These are phyloP conservation scores for Clarireedia hainanense DNA, from an alignment of 2,329 filamentous ascomycete species.

Conservation along the genomic window DNA sequence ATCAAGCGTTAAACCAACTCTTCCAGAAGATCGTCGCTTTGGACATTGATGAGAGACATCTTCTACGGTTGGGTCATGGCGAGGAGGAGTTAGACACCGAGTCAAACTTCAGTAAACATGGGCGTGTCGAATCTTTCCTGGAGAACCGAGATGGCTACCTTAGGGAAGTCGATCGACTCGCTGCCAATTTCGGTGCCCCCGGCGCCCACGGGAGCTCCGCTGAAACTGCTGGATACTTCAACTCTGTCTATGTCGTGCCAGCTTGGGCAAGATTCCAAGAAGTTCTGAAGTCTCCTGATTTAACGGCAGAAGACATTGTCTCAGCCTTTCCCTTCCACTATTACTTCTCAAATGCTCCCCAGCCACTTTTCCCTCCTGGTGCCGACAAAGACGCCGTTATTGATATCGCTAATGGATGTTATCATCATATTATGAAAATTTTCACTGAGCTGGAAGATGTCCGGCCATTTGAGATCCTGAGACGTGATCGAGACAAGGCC, in stretches of 20 bases:
- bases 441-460: slow-evolving; percentile 91
- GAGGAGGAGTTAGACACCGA: slow-evolving; percentile 89
- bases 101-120: slow-evolving; percentile 85
- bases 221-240: slow-evolving; percentile 95
- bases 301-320: slow-evolving; percentile 54
- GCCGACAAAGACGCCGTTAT: slow-evolving; percentile 58
- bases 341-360: slow-evolving; percentile 83
- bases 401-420: slow-evolving; percentile 76
- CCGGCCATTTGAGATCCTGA: slow-evolving; percentile 87
- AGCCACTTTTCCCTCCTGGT: slow-evolving; percentile 68
- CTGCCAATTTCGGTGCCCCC: slow-evolving; percentile 74
- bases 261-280: slow-evolving; percentile 83
- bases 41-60: slow-evolving; percentile 90
- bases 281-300: slow-evolving; percentile 46
- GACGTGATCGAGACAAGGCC: slow-evolving; percentile 81
- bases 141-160: slow-evolving; percentile 76
- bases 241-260: slow-evolving; percentile 82
- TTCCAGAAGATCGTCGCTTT: slow-evolving; percentile 97
- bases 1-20: slow-evolving; percentile 93
- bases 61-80: slow-evolving; percentile 85
- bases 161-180: slow-evolving; percentile 77
- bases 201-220: slow-evolving; percentile 95
- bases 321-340: slow-evolving; percentile 76
- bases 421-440: slow-evolving; percentile 80
- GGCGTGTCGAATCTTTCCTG: slow-evolving; percentile 89